Evolutionary conservation across 805 yeast genomes (phyloP).

Genomic region (Candida montana): DNA sequence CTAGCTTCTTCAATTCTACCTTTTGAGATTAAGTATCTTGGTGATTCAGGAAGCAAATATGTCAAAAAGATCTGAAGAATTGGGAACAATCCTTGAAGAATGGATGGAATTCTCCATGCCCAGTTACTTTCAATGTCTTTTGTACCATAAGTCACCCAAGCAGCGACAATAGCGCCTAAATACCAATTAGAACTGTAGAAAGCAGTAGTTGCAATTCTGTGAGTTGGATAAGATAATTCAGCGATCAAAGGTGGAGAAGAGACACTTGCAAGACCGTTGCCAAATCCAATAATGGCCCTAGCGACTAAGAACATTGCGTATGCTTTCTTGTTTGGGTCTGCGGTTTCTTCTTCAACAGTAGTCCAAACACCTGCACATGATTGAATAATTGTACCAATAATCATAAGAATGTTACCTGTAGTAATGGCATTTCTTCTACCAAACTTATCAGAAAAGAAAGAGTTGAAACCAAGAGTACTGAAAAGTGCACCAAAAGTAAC

Average conservation of each 20-base stretch:
- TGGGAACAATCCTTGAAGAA: slow-evolving; percentile 44
- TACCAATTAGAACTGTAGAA: slow-evolving; percentile 44
- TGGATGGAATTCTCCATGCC: slow-evolving; percentile 52
- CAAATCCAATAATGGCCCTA: slow-evolving; percentile 45
- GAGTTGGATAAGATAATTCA: slow-evolving; percentile 44
- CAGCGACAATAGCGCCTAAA: slow-evolving; percentile 45
- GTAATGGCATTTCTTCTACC: slow-evolving; percentile 33
- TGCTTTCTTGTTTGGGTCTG: neutral
- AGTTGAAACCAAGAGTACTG: slow-evolving; percentile 24
- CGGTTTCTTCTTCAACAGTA: slow-evolving; percentile 15
- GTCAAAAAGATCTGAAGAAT: slow-evolving; percentile 32
- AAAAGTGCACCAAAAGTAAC: slow-evolving; percentile 35
- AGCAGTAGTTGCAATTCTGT: slow-evolving; percentile 34
- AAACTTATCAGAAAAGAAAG: slow-evolving; percentile 30
- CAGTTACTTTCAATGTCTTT: slow-evolving; percentile 24
- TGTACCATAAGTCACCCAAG: slow-evolving; percentile 45
- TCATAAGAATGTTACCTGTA: slow-evolving; percentile 15
- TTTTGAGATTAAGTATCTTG: slow-evolving; percentile 37
- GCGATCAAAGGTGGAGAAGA: slow-evolving; percentile 45
- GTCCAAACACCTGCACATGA: slow-evolving; percentile 17
- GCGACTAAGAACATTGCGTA: slow-evolving; percentile 10
- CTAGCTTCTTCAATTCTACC: slow-evolving; percentile 41
- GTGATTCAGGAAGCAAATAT: slow-evolving; percentile 43
- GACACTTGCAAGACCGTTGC: slow-evolving; percentile 36
- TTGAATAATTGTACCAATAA: slow-evolving; percentile 17